Conservation (phyloP, 2,329 filamentous ascomycete genomes). For the Trichocomaceae sp. region DNA sequence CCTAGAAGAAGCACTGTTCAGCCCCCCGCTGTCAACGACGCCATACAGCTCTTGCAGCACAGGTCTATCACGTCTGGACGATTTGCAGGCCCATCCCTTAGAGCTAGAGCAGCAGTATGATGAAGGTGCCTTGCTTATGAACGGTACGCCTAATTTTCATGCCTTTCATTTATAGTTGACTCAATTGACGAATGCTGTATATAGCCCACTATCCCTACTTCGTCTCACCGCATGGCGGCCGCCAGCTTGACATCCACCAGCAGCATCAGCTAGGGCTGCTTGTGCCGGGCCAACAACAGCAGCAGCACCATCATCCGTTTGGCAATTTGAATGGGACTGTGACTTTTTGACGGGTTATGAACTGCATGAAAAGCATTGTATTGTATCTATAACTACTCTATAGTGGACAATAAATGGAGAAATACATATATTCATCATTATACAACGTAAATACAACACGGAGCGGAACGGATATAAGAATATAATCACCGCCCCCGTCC, state of each 20-base stretch:
- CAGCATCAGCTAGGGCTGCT: neutral
- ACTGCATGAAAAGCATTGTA: neutral
- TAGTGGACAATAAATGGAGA: neutral
- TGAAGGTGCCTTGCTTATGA: neutral
- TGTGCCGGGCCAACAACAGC: neutral
- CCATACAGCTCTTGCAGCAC: slow-evolving; percentile 11
- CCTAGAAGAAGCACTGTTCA: slow-evolving; percentile 4
- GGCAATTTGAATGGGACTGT: neutral
- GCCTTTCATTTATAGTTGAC: neutral
- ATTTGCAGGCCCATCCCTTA: neutral
- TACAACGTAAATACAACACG: neutral
- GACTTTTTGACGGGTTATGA: neutral
- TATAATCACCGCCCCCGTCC: slow-evolving; percentile 1
- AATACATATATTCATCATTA: neutral
- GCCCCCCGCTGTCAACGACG: slow-evolving; percentile 6
- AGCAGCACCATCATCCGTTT: slow-evolving; percentile 3
- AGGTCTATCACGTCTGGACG: slow-evolving; percentile 3
- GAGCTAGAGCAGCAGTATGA: neutral
- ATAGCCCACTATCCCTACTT: slow-evolving; percentile 4
- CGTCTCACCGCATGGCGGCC: neutral
- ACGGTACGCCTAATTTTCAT: neutral
- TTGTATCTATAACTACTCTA: neutral
- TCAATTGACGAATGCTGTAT: neutral
- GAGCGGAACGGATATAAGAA: neutral
- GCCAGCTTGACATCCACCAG: neutral